A percentile compares a stretch with the other conserved stretches of the same genome.
These are phyloP conservation scores for Schrenkiella parvula DNA, from an alignment of 345 rosid species.

Conservation along the genomic window DNA sequence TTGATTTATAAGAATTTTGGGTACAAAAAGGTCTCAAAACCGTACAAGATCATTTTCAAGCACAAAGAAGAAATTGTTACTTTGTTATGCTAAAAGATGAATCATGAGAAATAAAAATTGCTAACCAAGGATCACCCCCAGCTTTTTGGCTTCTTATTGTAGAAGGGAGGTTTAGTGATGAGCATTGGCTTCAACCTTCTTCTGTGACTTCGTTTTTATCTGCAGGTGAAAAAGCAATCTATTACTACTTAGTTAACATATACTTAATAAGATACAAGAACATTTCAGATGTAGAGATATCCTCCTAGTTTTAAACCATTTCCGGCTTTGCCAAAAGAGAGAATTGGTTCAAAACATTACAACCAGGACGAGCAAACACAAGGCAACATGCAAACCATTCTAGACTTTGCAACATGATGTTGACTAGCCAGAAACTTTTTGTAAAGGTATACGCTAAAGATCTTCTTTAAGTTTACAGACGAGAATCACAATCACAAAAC, in stretches of 20 bases:
- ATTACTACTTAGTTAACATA: not conserved
- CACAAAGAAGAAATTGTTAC: slow-evolving; percentile 4
- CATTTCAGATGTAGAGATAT: not conserved
- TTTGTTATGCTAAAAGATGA: slow-evolving; percentile 11
- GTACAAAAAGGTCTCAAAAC: slow-evolving; percentile 6
- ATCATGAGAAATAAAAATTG: slow-evolving; percentile 2
- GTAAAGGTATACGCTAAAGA: not conserved
- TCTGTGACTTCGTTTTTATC: slow-evolving; percentile 11
- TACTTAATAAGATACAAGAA: not conserved
- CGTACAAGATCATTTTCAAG: not conserved
- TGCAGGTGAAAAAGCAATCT: slow-evolving; percentile 10
- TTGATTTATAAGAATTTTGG: no score
- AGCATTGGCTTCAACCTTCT: slow-evolving; percentile 24
- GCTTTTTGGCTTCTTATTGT: slow-evolving; percentile 25
- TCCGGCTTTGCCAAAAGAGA: not conserved
- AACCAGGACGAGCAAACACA: not conserved
- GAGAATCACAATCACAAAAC: not conserved
- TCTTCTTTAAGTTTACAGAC: not conserved
- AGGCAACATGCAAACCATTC: not conserved
- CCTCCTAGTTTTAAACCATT: not conserved
- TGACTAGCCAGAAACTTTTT: not conserved
- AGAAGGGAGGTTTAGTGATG: slow-evolving; percentile 20
- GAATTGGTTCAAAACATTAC: not conserved
- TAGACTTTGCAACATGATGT: not conserved
- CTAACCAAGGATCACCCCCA: slow-evolving; percentile 11